Percentiles rank a stretch among this genome's conserved stretches.
These are phyloP conservation scores for Crataegus laevigata DNA, from an alignment of 306 rosid genomes.

Conservation along the genomic window DNA sequence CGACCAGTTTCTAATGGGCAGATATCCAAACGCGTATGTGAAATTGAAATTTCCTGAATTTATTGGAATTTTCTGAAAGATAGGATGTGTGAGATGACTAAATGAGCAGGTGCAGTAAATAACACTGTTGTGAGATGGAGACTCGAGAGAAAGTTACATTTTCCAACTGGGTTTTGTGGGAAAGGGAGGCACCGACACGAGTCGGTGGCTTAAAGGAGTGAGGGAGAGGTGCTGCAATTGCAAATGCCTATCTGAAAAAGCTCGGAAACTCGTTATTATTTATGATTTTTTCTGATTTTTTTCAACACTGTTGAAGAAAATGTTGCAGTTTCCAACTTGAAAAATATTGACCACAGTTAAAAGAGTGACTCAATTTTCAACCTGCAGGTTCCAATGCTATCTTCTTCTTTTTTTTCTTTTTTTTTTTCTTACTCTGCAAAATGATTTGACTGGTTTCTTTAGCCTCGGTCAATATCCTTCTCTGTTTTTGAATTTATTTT, in stretches of 20 bases:
- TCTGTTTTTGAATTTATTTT: background rate
- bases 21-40: background rate
- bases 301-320: background rate
- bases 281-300: background rate
- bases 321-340: background rate
- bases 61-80: background rate
- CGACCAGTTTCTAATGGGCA: background rate
- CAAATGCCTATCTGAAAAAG: background rate
- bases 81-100: conserved; percentile 11
- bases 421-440: too few species aligned
- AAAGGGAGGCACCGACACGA: conserved; percentile 29
- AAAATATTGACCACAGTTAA: background rate
- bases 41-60: background rate
- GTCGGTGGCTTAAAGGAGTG: conserved; percentile 8
- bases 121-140: background rate
- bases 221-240: background rate
- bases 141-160: background rate
- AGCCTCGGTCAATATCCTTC: background rate
- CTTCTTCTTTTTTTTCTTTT: too few species aligned
- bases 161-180: conserved; percentile 3
- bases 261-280: too few species aligned
- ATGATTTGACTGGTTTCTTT: background rate
- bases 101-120: conserved; percentile 17
- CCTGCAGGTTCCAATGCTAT: background rate
- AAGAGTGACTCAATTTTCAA: background rate